phyloP scores from a whole-genome alignment of 2,329 filamentous ascomycete genomes.

The Cladosporium sp. region DNA sequence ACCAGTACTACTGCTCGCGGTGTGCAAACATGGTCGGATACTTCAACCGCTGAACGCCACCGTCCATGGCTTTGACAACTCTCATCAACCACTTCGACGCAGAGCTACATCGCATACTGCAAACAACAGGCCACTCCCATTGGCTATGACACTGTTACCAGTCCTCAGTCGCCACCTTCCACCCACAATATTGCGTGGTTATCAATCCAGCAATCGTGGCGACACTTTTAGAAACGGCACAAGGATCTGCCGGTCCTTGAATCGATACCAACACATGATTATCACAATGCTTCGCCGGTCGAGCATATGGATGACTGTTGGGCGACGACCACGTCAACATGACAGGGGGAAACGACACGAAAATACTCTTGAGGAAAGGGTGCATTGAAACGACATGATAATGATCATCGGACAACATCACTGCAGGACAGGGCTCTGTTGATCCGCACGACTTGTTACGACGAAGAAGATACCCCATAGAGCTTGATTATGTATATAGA shows the following conservation, averaged over 20 bases:
- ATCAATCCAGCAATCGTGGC: no score
- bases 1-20: conserved; percentile 35
- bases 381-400: not conserved
- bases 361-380: not conserved
- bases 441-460: not conserved
- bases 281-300: not conserved
- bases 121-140: not conserved
- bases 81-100: not conserved
- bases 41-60: conserved; percentile 23
- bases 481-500: not conserved
- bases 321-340: no score
- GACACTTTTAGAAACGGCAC: no score
- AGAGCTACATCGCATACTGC: not conserved
- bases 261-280: not conserved
- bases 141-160: not conserved
- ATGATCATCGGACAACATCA: not conserved
- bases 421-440: not conserved
- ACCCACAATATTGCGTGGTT: no score
- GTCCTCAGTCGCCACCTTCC: not conserved
- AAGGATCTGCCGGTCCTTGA: not conserved
- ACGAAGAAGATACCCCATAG: conserved; percentile 5
- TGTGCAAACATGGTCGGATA: conserved; percentile 34
- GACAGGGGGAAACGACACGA: no score
- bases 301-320: not conserved
- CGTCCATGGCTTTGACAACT: not conserved